Evolutionary conservation across 2,329 filamentous ascomycete genomes (phyloP).

Genomic region (Pestalotiopsis sp.): DNA sequence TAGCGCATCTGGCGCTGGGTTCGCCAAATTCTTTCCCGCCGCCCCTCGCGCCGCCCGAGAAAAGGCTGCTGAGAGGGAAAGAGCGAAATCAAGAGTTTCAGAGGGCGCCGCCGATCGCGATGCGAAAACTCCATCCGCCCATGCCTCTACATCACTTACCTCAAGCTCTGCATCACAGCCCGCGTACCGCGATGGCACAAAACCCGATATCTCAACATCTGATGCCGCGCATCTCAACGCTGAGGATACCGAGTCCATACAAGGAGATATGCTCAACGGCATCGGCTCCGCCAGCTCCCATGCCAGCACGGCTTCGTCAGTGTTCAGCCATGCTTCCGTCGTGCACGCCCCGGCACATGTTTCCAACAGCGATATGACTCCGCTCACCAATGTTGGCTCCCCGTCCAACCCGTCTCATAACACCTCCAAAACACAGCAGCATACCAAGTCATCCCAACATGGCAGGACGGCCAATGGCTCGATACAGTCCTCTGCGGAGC

Average conservation of each 20-base stretch:
- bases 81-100: slow-evolving; percentile 51
- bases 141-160: background rate
- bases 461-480: slow-evolving; percentile 37
- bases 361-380: slow-evolving; percentile 51
- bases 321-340: slow-evolving; percentile 61
- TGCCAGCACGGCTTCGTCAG: slow-evolving; percentile 70
- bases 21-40: slow-evolving; percentile 84
- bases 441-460: slow-evolving; percentile 52
- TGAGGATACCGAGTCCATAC: slow-evolving; percentile 62
- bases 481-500: slow-evolving; percentile 30
- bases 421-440: slow-evolving; percentile 44
- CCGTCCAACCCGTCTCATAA: slow-evolving; percentile 43
- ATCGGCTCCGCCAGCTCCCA: slow-evolving; percentile 74
- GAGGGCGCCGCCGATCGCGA: slow-evolving; percentile 29
- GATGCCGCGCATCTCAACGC: slow-evolving; percentile 39
- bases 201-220: slow-evolving; percentile 36
- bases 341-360: slow-evolving; percentile 41
- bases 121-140: slow-evolving; percentile 26
- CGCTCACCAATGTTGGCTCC: slow-evolving; percentile 55
- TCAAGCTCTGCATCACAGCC: slow-evolving; percentile 13
- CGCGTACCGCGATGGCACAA: slow-evolving; percentile 37
- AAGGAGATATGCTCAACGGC: slow-evolving; percentile 70
- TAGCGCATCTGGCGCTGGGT: slow-evolving; percentile 77
- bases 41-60: slow-evolving; percentile 69
- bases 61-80: slow-evolving; percentile 63